Evolutionary conservation across 306 rosid genomes (phyloP).

Genomic region (Dalbergia cultrata): DNA sequence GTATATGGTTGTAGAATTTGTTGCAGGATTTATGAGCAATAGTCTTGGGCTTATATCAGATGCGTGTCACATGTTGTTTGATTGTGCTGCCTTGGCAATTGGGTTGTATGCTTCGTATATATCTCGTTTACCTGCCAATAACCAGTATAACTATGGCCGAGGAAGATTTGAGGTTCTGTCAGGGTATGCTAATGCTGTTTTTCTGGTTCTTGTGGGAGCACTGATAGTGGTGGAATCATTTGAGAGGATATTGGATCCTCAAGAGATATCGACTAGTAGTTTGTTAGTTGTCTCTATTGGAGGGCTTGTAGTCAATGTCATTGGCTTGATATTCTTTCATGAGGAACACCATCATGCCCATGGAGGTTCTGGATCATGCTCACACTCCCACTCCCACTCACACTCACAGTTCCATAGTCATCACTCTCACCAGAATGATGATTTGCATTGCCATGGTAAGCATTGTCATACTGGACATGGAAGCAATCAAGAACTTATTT

Average conservation of each 20-base stretch:
- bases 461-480: slow-evolving; percentile 48
- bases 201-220: slow-evolving; percentile 92
- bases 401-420: slow-evolving; percentile 50
- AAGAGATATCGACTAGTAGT: slow-evolving; percentile 86
- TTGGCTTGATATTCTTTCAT: slow-evolving; percentile 90
- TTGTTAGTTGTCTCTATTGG: slow-evolving; percentile 84
- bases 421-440: slow-evolving; percentile 49
- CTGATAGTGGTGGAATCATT: slow-evolving; percentile 86
- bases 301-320: slow-evolving; percentile 83
- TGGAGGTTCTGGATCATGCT: slow-evolving; percentile 75
- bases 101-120: slow-evolving; percentile 95
- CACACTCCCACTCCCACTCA: slow-evolving; percentile 63
- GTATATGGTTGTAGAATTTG: slow-evolving; percentile 93
- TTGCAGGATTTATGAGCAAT: slow-evolving; percentile 93
- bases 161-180: slow-evolving; percentile 98
- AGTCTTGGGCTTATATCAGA: slow-evolving; percentile 94
- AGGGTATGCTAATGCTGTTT: slow-evolving; percentile 88
- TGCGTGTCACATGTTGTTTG: slow-evolving; percentile 98
- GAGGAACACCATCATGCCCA: slow-evolving; percentile 99
- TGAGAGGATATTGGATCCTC: slow-evolving; percentile 96
- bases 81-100: slow-evolving; percentile 97
- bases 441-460: slow-evolving; percentile 48
- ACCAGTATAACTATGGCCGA: slow-evolving; percentile 80
- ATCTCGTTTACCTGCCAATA: slow-evolving; percentile 89
- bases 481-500: slow-evolving; percentile 50